These are phyloP conservation scores for Leccinum pachyderme DNA, from an alignment of 1,284 basidiomycete species.

Conservation along the genomic window DNA sequence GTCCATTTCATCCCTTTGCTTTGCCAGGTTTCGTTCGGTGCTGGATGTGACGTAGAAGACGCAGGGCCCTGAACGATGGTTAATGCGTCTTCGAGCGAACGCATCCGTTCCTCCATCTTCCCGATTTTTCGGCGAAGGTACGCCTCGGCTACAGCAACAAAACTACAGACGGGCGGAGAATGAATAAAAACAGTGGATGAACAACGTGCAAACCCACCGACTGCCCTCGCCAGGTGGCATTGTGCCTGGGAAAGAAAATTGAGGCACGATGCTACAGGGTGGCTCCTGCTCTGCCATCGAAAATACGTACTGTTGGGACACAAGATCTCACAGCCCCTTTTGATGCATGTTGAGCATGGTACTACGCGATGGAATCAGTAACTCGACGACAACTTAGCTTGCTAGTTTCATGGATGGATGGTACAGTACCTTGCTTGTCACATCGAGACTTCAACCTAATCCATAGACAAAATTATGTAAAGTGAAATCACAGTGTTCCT, in stretches of 20 bases:
- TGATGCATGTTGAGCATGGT: conserved; percentile 34
- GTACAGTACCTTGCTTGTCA: conserved; percentile 34
- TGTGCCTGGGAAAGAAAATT: conserved; percentile 34
- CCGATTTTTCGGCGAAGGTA: conserved; percentile 44
- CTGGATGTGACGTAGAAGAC: conserved; percentile 39
- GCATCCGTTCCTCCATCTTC: conserved; percentile 46
- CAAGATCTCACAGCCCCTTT: conserved; percentile 47
- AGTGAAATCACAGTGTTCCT: background rate
- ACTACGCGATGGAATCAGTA: conserved; percentile 10
- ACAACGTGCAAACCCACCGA: conserved; percentile 33
- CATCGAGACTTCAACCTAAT: conserved; percentile 22
- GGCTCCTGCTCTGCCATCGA: background rate
- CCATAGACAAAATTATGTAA: conserved; percentile 1
- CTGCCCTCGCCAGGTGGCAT: conserved; percentile 50
- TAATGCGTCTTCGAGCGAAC: conserved; percentile 49
- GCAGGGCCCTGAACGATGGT: conserved; percentile 38
- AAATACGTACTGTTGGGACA: conserved; percentile 43
- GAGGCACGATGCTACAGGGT: background rate
- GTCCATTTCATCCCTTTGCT: conserved; percentile 13
- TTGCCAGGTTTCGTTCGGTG: conserved; percentile 27
- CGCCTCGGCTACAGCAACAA: conserved; percentile 49
- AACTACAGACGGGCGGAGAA: conserved; percentile 28
- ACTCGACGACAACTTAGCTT: background rate
- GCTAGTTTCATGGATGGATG: background rate
- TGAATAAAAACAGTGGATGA: background rate